Base-by-base conservation (phyloP, 2,329 filamentous ascomycete genomes). In the Salinomyces thailandicus region DNA sequence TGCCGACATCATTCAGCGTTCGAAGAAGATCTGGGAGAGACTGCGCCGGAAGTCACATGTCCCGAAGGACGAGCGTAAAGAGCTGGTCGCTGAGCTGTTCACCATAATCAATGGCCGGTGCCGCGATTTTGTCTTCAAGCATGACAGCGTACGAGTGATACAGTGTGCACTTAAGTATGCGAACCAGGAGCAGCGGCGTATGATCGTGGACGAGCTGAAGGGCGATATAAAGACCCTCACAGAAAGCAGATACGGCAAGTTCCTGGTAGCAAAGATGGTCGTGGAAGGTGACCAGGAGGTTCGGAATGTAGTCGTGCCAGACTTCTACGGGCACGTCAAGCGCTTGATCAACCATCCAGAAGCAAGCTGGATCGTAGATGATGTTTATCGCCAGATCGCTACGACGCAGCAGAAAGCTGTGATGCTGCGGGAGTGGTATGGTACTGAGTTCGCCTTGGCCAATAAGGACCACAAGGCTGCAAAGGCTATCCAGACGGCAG, bases 141-240 rank as follows among this genome's bases (percentile, higher is more conserved):
- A 98, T 61, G 91, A 98, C 59, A 85, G 86, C 22, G 89, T 94
- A n/a, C 77, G 91, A 49, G 86, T 94, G 28, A 82, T 98, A 17
- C 91, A 98, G 66, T 95, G 87, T 9, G 91, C 89, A 24, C 76
- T 98, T 63, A 98, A 98, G 63, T 98, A 98, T 63, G 82, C 85
- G 32, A 93, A 81, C 31, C 70, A 77, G 37, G 80, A 83, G 42
- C 87, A 95, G 64, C 75, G 85, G 55, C 84, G 80, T 61, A 76
- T 80, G 65, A 95, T 98, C 53, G 85, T 87, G 6, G 71, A 69
- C 40, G 91, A 98, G 61, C 71, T 98, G 38, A 78, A 83, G 61
- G 86, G 87, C 13, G 80, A 81, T 48, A 94, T 93, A 60, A 75
- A 77, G 29, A 75, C 83, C 49, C 68, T 98, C 48, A 86, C 87